These are phyloP conservation scores for Verticillium dahliae DNA, from an alignment of 2,329 filamentous ascomycete species.

Conservation along the genomic window DNA sequence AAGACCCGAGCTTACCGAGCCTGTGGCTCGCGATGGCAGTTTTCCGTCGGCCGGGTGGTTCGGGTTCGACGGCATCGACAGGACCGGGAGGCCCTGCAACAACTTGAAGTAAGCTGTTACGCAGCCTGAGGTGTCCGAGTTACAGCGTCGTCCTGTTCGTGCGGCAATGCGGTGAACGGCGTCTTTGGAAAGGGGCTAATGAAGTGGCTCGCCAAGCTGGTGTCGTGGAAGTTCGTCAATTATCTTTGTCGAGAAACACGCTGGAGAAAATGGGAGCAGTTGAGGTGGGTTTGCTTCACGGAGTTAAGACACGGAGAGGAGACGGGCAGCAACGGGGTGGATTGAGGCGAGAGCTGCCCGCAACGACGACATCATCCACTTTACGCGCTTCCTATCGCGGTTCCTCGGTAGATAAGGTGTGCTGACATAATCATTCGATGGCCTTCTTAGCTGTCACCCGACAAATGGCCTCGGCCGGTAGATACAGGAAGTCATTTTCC, in stretches of 20 bases:
- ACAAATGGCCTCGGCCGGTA: too few relatives aligned
- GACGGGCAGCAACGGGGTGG: neutral
- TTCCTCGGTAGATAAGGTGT: neutral
- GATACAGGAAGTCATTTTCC: too few relatives aligned
- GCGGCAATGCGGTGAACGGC: neutral
- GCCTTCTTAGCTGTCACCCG: too few relatives aligned
- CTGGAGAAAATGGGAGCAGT: neutral
- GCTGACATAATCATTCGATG: neutral
- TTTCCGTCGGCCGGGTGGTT: constrained; percentile 7
- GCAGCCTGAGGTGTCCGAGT: neutral
- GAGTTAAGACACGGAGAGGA: neutral
- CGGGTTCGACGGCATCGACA: constrained; percentile 12
- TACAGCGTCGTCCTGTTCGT: neutral
- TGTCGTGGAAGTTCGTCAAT: neutral
- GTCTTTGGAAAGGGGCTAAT: too few relatives aligned
- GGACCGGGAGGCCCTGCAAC: constrained; percentile 7
- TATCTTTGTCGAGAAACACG: neutral
- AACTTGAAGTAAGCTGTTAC: constrained; percentile 12
- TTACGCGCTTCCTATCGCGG: neutral
- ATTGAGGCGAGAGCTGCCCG: neutral
- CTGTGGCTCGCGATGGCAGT: constrained; percentile 12
- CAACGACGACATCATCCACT: neutral
- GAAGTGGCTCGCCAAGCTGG: too few relatives aligned
- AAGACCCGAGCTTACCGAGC: neutral
- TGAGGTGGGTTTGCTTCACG: neutral